Evolutionary conservation across 1,139 yeast genomes (phyloP).

Genomic region (Debaryomycetaceae sp.): DNA sequence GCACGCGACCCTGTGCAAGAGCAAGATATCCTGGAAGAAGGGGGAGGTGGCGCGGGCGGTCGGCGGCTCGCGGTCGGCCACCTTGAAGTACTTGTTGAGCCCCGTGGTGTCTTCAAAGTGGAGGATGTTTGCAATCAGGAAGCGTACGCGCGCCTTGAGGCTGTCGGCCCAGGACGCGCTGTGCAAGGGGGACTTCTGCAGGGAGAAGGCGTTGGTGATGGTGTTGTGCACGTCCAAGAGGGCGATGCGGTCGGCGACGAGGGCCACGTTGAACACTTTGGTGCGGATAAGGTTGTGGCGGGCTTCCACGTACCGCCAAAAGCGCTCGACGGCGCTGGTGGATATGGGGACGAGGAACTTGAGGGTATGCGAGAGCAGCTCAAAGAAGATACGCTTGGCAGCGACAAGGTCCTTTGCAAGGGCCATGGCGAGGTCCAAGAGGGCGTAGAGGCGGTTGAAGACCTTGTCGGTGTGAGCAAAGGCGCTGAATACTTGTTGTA

Average conservation of each 20-base stretch:
- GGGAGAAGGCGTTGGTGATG: conserved; percentile 20
- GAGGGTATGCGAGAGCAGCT: conserved; percentile 12
- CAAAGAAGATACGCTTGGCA: conserved; percentile 15
- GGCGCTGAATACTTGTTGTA: neutral
- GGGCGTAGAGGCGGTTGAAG: conserved; percentile 8
- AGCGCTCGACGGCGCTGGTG: conserved; percentile 12
- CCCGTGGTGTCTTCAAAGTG: conserved; percentile 37
- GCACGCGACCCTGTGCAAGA: conserved; percentile 20
- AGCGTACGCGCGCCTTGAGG: conserved; percentile 19
- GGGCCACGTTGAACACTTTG: conserved; percentile 17
- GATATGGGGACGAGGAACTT: conserved; percentile 13
- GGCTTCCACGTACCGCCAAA: conserved; percentile 31
- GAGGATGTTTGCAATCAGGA: conserved; percentile 23
- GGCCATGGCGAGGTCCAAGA: conserved; percentile 17
- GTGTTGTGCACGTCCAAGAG: conserved; percentile 29
- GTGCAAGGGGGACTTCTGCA: neutral
- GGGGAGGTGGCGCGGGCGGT: conserved; percentile 14
- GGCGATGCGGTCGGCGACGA: conserved; percentile 27
- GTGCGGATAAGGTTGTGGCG: conserved; percentile 13
- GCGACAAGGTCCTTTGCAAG: conserved; percentile 5
- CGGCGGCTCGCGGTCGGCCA: conserved; percentile 16
- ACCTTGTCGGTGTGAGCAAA: neutral
- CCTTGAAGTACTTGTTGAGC: conserved; percentile 28
- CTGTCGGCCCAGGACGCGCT: neutral
- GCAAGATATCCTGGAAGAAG: conserved; percentile 24